phyloP scores from a whole-genome alignment of 805 yeast species.

The Saccharomycopsis sp. region DNA sequence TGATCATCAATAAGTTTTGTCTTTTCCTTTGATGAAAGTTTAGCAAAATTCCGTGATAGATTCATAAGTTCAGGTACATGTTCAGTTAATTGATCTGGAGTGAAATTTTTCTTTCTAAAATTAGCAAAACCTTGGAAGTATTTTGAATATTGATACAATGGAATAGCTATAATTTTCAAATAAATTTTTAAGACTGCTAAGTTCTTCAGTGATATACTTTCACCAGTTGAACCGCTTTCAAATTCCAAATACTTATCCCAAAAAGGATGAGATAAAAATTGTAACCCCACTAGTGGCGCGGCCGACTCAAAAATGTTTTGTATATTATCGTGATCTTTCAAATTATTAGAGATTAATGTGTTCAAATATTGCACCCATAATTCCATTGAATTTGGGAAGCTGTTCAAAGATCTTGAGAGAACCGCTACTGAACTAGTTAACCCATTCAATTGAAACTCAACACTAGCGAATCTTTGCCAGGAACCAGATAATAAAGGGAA shows the following conservation, averaged over 20 bases:
- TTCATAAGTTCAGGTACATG: conserved; percentile 23
- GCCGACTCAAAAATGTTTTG: conserved; percentile 44
- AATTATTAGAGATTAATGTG: conserved; percentile 39
- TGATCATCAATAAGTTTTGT: conserved; percentile 38
- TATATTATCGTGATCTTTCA: conserved; percentile 27
- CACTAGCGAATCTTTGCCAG: conserved; percentile 57
- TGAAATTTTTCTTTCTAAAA: conserved; percentile 23
- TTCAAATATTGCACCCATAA: conserved; percentile 63
- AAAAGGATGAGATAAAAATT: conserved; percentile 68
- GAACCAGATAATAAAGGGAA: conserved; percentile 54
- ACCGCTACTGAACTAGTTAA: conserved; percentile 41
- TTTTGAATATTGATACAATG: conserved; percentile 81
- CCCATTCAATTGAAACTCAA: conserved; percentile 53
- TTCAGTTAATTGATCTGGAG: conserved; percentile 17
- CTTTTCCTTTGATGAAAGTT: conserved; percentile 33
- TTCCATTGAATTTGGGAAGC: conserved; percentile 53
- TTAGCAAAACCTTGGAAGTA: conserved; percentile 49
- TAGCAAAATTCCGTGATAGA: conserved; percentile 22
- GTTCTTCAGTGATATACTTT: conserved; percentile 27
- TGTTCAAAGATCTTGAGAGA: conserved; percentile 37
- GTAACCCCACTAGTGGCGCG: conserved; percentile 47
- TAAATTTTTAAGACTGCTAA: conserved; percentile 36
- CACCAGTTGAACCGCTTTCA: conserved; percentile 32
- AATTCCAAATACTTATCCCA: conserved; percentile 78
- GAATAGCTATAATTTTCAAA: conserved; percentile 44